These are phyloP conservation scores for Microdochium bolleyi DNA, from an alignment of 2,329 filamentous ascomycete species.

Conservation along the genomic window DNA sequence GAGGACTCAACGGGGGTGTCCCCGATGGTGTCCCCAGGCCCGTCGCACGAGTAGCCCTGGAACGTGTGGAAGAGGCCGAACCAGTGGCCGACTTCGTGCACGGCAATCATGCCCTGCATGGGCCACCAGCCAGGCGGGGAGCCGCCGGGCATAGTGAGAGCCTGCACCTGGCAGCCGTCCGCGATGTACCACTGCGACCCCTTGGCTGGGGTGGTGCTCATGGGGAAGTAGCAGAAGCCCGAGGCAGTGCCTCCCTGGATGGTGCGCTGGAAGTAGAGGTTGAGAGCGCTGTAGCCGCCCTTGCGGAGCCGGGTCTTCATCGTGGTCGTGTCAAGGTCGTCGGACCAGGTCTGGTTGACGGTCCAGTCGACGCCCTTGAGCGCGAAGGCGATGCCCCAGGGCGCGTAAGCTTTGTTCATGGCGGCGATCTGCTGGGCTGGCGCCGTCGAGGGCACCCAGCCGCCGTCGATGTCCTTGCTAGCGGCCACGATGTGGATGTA, in stretches of 20 bases:
- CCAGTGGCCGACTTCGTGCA: constrained; percentile 19
- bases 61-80: constrained; percentile 32
- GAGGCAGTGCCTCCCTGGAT: constrained; percentile 24
- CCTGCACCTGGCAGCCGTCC: constrained; percentile 23
- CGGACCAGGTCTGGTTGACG: constrained; percentile 2
- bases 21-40: constrained; percentile 23
- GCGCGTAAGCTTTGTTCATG: neutral
- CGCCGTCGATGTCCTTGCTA: neutral
- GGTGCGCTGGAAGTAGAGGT: constrained; percentile 35
- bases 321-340: constrained; percentile 1
- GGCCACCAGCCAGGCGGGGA: constrained; percentile 8
- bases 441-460: neutral
- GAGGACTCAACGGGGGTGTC: constrained; percentile 30
- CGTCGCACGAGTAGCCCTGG: constrained; percentile 29
- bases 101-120: constrained; percentile 25
- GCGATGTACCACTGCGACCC: constrained; percentile 19
- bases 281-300: constrained; percentile 35
- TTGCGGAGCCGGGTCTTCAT: constrained; percentile 18
- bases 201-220: constrained; percentile 16
- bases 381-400: constrained; percentile 1
- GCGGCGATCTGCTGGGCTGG: neutral
- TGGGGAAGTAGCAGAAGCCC: constrained; percentile 40
- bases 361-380: constrained; percentile 1
- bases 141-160: constrained; percentile 16
- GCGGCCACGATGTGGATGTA: neutral